Conservation (phyloP, 371 early-diverging fungal species). For the Saksenaea vasiformis region DNA sequence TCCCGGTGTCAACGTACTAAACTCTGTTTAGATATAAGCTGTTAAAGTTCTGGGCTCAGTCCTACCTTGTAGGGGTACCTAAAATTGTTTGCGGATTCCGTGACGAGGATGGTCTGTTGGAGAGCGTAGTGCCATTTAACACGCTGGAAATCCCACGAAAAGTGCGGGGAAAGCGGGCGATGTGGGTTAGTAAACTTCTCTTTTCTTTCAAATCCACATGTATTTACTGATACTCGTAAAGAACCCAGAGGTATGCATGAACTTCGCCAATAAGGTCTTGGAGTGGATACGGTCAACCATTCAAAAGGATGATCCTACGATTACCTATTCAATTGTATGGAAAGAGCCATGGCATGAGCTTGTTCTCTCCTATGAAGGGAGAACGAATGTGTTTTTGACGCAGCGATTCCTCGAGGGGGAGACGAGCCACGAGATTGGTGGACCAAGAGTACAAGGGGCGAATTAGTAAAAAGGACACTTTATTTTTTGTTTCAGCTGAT, state of each 20-base stretch:
- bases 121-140: constrained; percentile 57
- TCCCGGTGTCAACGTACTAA: too few species aligned
- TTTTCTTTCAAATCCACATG: background rate
- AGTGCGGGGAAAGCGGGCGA: constrained; percentile 60
- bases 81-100: constrained; percentile 84
- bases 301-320: constrained; percentile 39
- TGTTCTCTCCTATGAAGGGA: constrained; percentile 24
- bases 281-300: constrained; percentile 41
- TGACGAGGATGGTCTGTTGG: constrained; percentile 70
- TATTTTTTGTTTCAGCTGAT: background rate
- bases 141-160: constrained; percentile 83
- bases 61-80: constrained; percentile 87
- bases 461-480: background rate
- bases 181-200: constrained; percentile 56
- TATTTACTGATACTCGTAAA: constrained; percentile 7
- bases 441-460: constrained; percentile 22
- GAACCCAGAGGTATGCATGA: constrained; percentile 54
- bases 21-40: constrained; percentile 68
- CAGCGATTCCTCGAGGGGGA: constrained; percentile 44
- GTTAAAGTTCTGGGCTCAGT: constrained; percentile 90
- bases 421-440: constrained; percentile 43
- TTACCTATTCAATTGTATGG: constrained; percentile 45
- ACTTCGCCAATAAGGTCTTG: constrained; percentile 48
- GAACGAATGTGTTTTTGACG: constrained; percentile 42
- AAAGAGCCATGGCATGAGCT: constrained; percentile 47